Conservation (phyloP, 2,329 filamentous ascomycete genomes). For the Fusarium keratoplasticum region DNA sequence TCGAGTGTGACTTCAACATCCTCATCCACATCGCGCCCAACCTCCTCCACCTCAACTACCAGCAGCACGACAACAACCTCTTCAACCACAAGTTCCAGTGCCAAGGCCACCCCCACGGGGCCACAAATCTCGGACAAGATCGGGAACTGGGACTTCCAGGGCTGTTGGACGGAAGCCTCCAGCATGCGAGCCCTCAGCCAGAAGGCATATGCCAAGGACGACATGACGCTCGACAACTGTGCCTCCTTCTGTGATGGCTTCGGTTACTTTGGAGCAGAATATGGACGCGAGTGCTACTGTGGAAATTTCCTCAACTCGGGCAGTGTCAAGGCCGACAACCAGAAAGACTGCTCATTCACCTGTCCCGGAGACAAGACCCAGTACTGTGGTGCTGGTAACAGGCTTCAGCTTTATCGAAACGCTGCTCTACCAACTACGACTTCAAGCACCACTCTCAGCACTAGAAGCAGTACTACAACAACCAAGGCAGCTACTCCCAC, state of each 20-base stretch:
- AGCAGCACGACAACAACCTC: constrained; percentile 37
- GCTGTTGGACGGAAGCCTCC: constrained; percentile 52
- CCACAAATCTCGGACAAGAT: constrained; percentile 42
- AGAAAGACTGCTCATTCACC: constrained; percentile 49
- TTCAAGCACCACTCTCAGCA: constrained; percentile 2
- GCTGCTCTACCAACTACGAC: constrained; percentile 3
- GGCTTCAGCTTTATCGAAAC: constrained; percentile 50
- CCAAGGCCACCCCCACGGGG: constrained; percentile 35
- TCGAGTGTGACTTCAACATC: not conserved
- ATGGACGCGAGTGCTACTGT: constrained; percentile 55
- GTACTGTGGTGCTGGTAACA: constrained; percentile 51
- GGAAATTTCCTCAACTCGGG: constrained; percentile 48
- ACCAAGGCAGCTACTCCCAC: constrained; percentile 35
- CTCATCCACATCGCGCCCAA: not conserved
- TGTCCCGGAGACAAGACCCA: constrained; percentile 49
- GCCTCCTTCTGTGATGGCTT: constrained; percentile 46
- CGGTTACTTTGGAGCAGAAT: constrained; percentile 50
- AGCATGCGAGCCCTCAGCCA: constrained; percentile 46
- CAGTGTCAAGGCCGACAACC: constrained; percentile 42
- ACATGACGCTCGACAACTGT: constrained; percentile 52
- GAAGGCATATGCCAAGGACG: constrained; percentile 45
- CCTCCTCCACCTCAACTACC: not conserved
- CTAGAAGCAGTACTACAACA: constrained; percentile 1
- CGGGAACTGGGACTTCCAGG: constrained; percentile 48
- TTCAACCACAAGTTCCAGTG: constrained; percentile 25